Percentiles rank a stretch among this genome's conserved stretches.
Evolutionary conservation across 2,329 filamentous ascomycete genomes (phyloP).

Genomic region (Hymenoscyphus fraxineus): DNA sequence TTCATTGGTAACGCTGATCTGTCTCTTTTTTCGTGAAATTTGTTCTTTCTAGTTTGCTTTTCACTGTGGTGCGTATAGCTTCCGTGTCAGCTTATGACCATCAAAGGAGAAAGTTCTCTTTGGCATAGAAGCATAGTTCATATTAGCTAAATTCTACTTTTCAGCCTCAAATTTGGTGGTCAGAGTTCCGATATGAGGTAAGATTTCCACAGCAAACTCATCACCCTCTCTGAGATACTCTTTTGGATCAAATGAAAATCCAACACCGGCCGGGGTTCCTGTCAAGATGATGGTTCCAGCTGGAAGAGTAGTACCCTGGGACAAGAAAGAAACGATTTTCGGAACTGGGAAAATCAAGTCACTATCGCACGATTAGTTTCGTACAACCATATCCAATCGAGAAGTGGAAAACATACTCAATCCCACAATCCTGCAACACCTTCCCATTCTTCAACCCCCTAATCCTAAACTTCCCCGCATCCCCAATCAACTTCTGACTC

Average conservation of each 20-base stretch:
- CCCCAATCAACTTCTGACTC: constrained; percentile 40
- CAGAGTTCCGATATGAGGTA: constrained; percentile 47
- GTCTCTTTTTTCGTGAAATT: too few species aligned
- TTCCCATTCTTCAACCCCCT: constrained; percentile 48
- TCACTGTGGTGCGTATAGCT: too few species aligned
- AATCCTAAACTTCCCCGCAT: constrained; percentile 41
- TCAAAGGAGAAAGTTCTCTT: too few species aligned
- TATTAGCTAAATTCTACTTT: constrained; percentile 29
- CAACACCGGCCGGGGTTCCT: constrained; percentile 42
- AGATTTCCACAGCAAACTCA: constrained; percentile 46
- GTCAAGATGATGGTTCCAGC: constrained; percentile 46
- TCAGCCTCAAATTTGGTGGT: constrained; percentile 40
- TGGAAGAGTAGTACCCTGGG: constrained; percentile 41
- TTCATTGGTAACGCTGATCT: not conserved
- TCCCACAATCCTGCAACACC: constrained; percentile 41
- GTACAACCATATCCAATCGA: constrained; percentile 26
- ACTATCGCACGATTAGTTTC: constrained; percentile 24
- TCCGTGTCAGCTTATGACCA: too few species aligned
- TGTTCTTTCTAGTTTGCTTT: too few species aligned
- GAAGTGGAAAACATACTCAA: constrained; percentile 38
- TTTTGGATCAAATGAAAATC: constrained; percentile 34
- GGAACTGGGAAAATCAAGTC: constrained; percentile 47
- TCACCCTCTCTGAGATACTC: constrained; percentile 44
- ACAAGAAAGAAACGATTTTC: constrained; percentile 40
- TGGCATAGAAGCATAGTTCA: too few species aligned